These are phyloP conservation scores for Aspergillus caelatus DNA, from an alignment of 2,329 filamentous ascomycete species.

Conservation along the genomic window DNA sequence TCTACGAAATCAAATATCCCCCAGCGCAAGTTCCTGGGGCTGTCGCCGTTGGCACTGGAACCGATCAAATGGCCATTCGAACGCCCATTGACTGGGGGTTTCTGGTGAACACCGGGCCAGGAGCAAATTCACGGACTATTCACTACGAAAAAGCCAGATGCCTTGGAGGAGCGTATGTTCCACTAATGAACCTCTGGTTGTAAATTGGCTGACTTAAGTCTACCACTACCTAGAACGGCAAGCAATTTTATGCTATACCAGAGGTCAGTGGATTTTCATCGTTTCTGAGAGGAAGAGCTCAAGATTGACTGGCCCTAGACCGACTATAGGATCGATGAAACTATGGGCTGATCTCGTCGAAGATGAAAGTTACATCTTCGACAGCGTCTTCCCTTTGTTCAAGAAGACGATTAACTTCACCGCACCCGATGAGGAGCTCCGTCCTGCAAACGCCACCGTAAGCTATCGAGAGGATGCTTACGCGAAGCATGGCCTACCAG, in stretches of 20 bases:
- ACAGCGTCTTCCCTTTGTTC: slow-evolving; percentile 34
- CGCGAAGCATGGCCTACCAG: slow-evolving; percentile 34
- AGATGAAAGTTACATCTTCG: slow-evolving; percentile 36
- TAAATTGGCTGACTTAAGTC: neutral
- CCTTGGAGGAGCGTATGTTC: slow-evolving; percentile 32
- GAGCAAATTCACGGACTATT: slow-evolving; percentile 44
- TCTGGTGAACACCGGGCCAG: slow-evolving; percentile 51
- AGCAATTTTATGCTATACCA: slow-evolving; percentile 41
- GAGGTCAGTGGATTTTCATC: slow-evolving; percentile 15
- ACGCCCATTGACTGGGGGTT: slow-evolving; percentile 56
- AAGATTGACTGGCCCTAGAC: slow-evolving; percentile 19
- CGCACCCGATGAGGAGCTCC: slow-evolving; percentile 22
- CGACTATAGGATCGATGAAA: slow-evolving; percentile 30
- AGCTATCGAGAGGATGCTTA: slow-evolving; percentile 34
- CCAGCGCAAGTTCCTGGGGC: slow-evolving; percentile 50
- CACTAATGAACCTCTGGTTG: neutral
- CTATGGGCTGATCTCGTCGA: slow-evolving; percentile 37
- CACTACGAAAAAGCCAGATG: slow-evolving; percentile 35
- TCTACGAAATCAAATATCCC: slow-evolving; percentile 58
- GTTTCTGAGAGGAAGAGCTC: neutral
- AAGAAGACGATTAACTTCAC: slow-evolving; percentile 32
- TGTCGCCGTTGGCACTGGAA: slow-evolving; percentile 26
- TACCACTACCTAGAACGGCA: slow-evolving; percentile 27
- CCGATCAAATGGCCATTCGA: slow-evolving; percentile 16
- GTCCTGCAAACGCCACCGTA: slow-evolving; percentile 25